Evolutionary conservation across 2,329 filamentous ascomycete species (phyloP), one percentile per base, ranked within the genome.

Genomic region (Rachicladosporium sp.): DNA sequence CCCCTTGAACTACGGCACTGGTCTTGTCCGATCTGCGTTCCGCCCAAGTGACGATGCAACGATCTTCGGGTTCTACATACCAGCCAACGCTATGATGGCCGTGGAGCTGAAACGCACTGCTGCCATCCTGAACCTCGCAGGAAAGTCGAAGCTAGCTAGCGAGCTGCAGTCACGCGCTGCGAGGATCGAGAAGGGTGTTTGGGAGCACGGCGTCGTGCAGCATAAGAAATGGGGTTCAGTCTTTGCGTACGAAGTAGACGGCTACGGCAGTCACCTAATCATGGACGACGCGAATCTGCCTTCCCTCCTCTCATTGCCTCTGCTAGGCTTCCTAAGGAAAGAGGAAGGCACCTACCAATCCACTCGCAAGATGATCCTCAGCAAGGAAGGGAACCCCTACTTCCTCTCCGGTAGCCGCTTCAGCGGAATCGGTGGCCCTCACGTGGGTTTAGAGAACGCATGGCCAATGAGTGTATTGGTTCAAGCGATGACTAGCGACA

Each of bases 381-480:
- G 76, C 32, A 82, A 80, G 55, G 50, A 67, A 1, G 80, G 82
- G 0, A 98, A 98, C 55, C 91, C 91, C 0, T 98, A 95, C 58
- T 96, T 79, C 57, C 69, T 98, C 5, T 70, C 70, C 19, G 91
- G 91, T 2, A 65, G 64, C 10, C 76, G 74, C 1, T 94, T 98
- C 54, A 73, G 76, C 36, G 91, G 91, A 5, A 94, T 98, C 50
- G 91, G 91, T 51, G 91, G 87, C 2, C 76, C 76, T 27, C 76
- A 80, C 48, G 82, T 95, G 49, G 91, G 91, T 0, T 65, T 93
- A n/a, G 68, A 75, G 51, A 84, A 94, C 49, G 91, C 89, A 6
- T 98, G 91, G 91, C 91, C 91, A 0, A 96, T 98, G 87, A 91
- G 84, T 57, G 66, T 95, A 46, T 70, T 98, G 6, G 75, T 95